Percentiles rank a stretch among this genome's conserved stretches.
These are phyloP conservation scores for Aspergillus asperescens DNA, from an alignment of 495 filamentous ascomycete genomes.

Conservation along the genomic window DNA sequence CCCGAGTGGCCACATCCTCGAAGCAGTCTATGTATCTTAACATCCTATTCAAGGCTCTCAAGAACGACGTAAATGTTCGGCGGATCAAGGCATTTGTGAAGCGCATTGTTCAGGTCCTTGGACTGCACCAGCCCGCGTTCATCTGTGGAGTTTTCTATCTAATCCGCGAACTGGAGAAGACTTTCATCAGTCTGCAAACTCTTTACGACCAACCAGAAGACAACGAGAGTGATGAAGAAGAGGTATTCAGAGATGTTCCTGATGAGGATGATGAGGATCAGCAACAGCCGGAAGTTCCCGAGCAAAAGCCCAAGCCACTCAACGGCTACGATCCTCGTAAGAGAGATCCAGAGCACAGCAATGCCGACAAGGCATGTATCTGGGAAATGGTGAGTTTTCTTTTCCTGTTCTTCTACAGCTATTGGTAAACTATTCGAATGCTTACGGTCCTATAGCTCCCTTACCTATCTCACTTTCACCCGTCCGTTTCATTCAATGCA, in stretches of 20 bases:
- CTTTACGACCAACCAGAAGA: conserved; percentile 71
- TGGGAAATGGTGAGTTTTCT: conserved; percentile 72
- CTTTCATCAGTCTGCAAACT: conserved; percentile 66
- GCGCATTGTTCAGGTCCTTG: conserved; percentile 78
- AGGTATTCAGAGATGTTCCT: conserved; percentile 64
- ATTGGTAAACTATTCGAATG: background rate
- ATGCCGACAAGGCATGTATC: conserved; percentile 82
- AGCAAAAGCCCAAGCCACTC: conserved; percentile 25
- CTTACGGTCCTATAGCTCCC: conserved; percentile 48
- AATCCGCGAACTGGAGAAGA: conserved; percentile 70
- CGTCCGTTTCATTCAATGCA: conserved; percentile 88
- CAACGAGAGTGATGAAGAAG: conserved; percentile 60
- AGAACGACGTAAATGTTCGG: conserved; percentile 77
- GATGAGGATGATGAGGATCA: conserved; percentile 50
- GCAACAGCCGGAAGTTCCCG: conserved; percentile 16
- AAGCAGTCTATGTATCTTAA: conserved; percentile 96
- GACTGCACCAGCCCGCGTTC: conserved; percentile 87
- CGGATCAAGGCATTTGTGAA: conserved; percentile 94
- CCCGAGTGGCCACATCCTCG: conserved; percentile 78
- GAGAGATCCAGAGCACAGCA: conserved; percentile 82
- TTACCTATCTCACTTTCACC: conserved; percentile 80
- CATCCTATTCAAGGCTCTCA: conserved; percentile 78
- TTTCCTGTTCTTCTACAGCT: background rate
- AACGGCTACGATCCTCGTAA: conserved; percentile 77
- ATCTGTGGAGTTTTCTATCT: conserved; percentile 85